Evolutionary conservation across 202 grass and related monocot species (phyloP), one percentile per base, ranked within the genome.

Genomic region (Zoysia matrella): DNA sequence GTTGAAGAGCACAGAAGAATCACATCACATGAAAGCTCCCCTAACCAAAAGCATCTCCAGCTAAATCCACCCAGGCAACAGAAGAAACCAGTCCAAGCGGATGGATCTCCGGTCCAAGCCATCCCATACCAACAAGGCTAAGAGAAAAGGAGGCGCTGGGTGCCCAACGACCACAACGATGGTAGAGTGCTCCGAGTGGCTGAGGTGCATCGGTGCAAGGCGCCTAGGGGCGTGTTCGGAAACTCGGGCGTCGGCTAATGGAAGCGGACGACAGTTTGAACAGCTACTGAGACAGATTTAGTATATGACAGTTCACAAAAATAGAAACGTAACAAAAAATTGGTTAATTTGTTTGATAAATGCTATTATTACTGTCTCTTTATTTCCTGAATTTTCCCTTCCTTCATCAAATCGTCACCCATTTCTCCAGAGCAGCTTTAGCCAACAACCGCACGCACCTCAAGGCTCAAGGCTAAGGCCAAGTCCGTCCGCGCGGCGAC

Each of bases 381-480:
- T 60, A 60, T 71, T 61, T 8, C 45, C 44, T 54, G 66, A 46
- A 54, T 40, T 70, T 79, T 22, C 22, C 22, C 22, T 22, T 0
- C 22, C 22, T 22, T 22, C 22, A 0, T 22, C 22, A 52, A 14
- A 13, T n/a, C 7, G 18, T 9, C 64, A 47, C 52, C 66, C 66
- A 49, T 39, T 60, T 57, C 47, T 14, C 0, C 18, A 46, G n/a
- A 71, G 58, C 60, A 48, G 43, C 18, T 13, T n/a, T 11, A 70
- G 60, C 36, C 36, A 18, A 4, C 16, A 74, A 69, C 22, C 88
- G 62, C 83, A 86, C 88, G 67, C 78, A 80, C 78, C 78, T 80
- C 78, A 80, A 80, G 78, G 45, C 47, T 89, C 69, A 82, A 48
- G 69, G 64, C 83, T 76, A 52, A 76, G n/a, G n/a, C n/a, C 22